Evolutionary conservation across 108 stramenopile species (phyloP), one percentile per base, ranked within the genome.

Genomic region (Nitzschia palea): DNA sequence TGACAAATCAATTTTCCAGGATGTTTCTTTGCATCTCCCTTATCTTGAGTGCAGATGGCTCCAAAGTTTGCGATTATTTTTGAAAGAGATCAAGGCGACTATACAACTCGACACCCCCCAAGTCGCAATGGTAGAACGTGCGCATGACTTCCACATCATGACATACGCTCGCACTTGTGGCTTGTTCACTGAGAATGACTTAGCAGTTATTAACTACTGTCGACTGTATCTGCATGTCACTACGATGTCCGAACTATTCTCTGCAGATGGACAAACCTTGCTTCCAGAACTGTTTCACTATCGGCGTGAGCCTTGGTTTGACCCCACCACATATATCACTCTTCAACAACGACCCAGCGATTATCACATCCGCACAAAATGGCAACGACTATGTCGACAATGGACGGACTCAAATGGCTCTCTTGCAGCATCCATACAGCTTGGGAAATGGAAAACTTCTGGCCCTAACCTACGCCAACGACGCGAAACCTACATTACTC

Each of bases 191-290:
- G 10, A 35, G 3, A 22, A 12, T 18, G 59, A 61, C n/a, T n/a
- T 61, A 9, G 12, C 4, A 25, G 3, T 9, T 25, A 61, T 61
- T n/a, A 61, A 61, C 36, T 61, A 61, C 23, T 61, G 59, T 37
- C 36, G 59, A 20, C 42, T 61, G 20, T 61, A 61, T 61, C 59
- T 61, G 3, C 59, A 61, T 12, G 36, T 43, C 8, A 43, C 31
- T 42, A 61, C 40, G 4, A 18, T 61, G 59, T 61, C 59, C 6
- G 59, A 61, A 42, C 20, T 42, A 6, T 37, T 43, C 40, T 5
- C 9, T 20, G 37, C 31, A 6, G 8, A 12, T 12, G 59, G 59
- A 5, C 25, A 22, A 4, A 55, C 3, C 12, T 15, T 32, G 12
- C 50, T 23, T 18, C n/a, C 9, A n/a, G 6, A 23, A 6, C 8